Percentiles rank a stretch among this genome's conserved stretches.
Evolutionary conservation across 768 basidiomycete species (phyloP).

Genomic region (Sutorius australiensis): DNA sequence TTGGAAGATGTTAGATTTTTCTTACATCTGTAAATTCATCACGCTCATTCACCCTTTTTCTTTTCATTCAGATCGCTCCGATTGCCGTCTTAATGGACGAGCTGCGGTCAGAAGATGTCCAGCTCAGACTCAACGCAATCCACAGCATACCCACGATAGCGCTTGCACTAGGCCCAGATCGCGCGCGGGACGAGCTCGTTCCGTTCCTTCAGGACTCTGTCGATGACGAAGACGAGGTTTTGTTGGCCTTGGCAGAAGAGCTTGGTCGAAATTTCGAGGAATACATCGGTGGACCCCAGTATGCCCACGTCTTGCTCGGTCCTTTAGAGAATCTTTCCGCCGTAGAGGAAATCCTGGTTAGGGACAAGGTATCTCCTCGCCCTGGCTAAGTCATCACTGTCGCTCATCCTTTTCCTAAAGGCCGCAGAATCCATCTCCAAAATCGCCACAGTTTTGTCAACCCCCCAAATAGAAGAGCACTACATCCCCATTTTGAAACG

Average conservation of each 20-base stretch:
- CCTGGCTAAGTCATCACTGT: background rate
- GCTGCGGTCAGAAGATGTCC: constrained; percentile 95
- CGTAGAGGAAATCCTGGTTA: constrained; percentile 95
- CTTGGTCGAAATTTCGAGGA: constrained; percentile 89
- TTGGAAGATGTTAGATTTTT: constrained; percentile 59
- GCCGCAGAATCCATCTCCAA: constrained; percentile 95
- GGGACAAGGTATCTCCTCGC: constrained; percentile 76
- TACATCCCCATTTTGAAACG: constrained; percentile 91
- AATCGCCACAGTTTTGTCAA: constrained; percentile 72
- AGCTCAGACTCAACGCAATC: constrained; percentile 92
- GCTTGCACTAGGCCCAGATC: constrained; percentile 90
- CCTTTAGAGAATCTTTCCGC: constrained; percentile 94
- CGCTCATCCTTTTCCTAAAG: constrained; percentile 40
- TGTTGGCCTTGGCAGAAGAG: constrained; percentile 93
- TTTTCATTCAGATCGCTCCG: constrained; percentile 68
- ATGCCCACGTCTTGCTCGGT: constrained; percentile 83
- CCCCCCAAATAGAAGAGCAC: constrained; percentile 78
- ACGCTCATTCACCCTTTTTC: constrained; percentile 12
- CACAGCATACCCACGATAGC: constrained; percentile 98
- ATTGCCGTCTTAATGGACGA: constrained; percentile 98
- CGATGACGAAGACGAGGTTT: constrained; percentile 98
- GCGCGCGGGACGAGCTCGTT: constrained; percentile 91
- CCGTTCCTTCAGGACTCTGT: constrained; percentile 98
- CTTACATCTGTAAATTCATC: constrained; percentile 2
- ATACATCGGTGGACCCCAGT: constrained; percentile 86